phyloP scores from a whole-genome alignment of 192 early-diverging fungal species.

The Borealophlyctis nickersoniae region DNA sequence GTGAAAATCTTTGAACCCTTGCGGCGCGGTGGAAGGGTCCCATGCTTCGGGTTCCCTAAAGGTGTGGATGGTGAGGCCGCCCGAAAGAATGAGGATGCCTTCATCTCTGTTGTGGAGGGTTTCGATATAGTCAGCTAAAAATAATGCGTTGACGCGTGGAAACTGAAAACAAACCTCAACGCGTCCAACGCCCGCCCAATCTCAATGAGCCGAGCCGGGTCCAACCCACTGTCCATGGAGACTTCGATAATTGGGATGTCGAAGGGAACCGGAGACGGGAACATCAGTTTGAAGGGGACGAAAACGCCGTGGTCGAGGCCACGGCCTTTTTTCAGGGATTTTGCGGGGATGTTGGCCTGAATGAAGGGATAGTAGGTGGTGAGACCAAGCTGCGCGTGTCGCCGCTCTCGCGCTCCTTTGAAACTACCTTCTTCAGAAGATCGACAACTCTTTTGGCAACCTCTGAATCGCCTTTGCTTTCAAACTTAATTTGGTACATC shows the following conservation, averaged over 20 bases:
- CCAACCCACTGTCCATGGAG: constrained; percentile 31
- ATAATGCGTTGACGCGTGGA: too few species aligned
- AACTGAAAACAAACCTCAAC: too few species aligned
- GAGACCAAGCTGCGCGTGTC: not conserved
- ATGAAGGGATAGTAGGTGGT: not conserved
- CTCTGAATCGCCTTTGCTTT: constrained; percentile 35
- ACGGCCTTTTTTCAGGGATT: constrained; percentile 6
- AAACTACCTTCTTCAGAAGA: constrained; percentile 24
- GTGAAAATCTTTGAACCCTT: not conserved
- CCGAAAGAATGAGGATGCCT: constrained; percentile 47
- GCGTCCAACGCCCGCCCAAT: constrained; percentile 41
- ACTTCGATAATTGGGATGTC: constrained; percentile 48
- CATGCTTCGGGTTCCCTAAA: not conserved
- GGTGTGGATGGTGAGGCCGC: constrained; percentile 40
- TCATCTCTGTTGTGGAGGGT: too few species aligned
- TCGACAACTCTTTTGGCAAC: constrained; percentile 36
- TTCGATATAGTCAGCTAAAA: too few species aligned
- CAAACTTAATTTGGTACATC: constrained; percentile 44
- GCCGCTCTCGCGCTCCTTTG: constrained; percentile 11
- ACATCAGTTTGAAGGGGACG: constrained; percentile 42
- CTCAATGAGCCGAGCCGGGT: constrained; percentile 28
- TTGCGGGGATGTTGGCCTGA: constrained; percentile 1
- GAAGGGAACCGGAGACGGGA: constrained; percentile 14
- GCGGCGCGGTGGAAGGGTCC: constrained; percentile 6
- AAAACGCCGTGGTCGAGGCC: constrained; percentile 60